These are phyloP conservation scores for Dactylonectria macrodidyma DNA, from an alignment of 2,329 filamentous ascomycete genomes.

Conservation along the genomic window DNA sequence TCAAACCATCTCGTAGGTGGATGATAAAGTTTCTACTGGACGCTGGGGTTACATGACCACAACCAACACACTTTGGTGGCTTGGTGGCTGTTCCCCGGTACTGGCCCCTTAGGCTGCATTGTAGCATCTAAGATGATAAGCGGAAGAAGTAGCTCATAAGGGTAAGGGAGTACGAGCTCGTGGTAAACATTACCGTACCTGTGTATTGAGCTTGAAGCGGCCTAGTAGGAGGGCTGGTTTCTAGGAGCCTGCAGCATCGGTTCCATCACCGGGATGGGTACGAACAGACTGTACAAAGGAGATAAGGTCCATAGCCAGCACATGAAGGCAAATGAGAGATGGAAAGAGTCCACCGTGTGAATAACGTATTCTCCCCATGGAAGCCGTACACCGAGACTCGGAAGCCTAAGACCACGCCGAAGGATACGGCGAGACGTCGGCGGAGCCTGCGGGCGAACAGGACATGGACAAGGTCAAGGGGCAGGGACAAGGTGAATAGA, in stretches of 20 bases:
- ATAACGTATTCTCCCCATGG: not conserved
- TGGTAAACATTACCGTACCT: not conserved
- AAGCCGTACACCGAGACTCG: not conserved
- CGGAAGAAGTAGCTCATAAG: not conserved
- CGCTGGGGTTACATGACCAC: not conserved
- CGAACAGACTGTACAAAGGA: not conserved
- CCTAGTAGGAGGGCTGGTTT: not conserved
- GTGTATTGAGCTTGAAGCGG: not conserved
- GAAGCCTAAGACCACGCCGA: not conserved
- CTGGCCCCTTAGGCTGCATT: not conserved
- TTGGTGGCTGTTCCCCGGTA: not conserved
- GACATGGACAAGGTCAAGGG: not conserved
- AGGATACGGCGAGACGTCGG: constrained; percentile 22
- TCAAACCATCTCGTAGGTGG: not conserved
- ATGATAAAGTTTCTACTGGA: not conserved
- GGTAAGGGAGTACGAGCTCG: not conserved
- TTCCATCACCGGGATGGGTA: not conserved
- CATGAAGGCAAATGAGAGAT: not conserved
- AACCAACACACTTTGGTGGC: not conserved
- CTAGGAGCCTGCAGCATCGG: not conserved
- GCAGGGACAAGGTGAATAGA: not conserved
- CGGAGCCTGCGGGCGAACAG: constrained; percentile 6
- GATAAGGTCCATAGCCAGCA: not conserved
- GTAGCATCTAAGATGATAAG: not conserved
- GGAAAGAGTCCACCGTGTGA: constrained; percentile 1